These are phyloP conservation scores for Cucumis sativus DNA, from an alignment of 306 rosid genomes.

Conservation along the genomic window Cucumber_9930_V3 NC_026657.2:31747501-31748000, in stretches of 20 bases:
- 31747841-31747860: no score
- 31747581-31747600: neutral
- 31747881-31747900: no score
- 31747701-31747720: neutral
- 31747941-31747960: no score
- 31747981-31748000: no score
- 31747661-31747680: neutral
- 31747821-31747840: no score
- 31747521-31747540: neutral
- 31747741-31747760: neutral
- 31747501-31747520: conserved; percentile 64
- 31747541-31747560: neutral
- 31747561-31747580: neutral
- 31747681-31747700: neutral
- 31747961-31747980: no score
- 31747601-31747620: neutral
- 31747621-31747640: neutral
- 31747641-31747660: neutral
- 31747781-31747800: no score
- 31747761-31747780: neutral
- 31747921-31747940: no score
- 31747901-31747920: no score
- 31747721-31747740: neutral
- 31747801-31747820: no score
- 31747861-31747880: no score